phyloP scores from a whole-genome alignment of 1,139 yeast species.

The Blastobotrys elegans region DNA sequence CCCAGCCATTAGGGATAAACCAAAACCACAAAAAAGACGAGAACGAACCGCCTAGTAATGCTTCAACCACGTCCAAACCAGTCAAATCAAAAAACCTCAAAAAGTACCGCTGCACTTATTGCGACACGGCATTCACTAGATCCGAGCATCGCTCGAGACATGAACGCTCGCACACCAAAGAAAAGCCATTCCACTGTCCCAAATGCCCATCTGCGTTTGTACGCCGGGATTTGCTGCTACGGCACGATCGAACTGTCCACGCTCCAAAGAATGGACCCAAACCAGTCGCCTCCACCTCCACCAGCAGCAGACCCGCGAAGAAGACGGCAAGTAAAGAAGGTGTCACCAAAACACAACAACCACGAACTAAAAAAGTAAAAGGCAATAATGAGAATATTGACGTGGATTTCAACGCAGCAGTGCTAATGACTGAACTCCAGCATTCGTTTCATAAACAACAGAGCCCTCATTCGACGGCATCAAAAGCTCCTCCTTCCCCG shows the following conservation, averaged over 20 bases:
- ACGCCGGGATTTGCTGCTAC: conserved; percentile 64
- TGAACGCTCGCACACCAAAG: conserved; percentile 79
- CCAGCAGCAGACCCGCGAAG: background rate
- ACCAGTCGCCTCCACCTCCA: background rate
- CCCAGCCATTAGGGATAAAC: background rate
- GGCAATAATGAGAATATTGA: conserved; percentile 11
- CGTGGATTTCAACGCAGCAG: conserved; percentile 27
- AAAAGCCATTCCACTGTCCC: conserved; percentile 72
- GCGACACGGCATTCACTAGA: conserved; percentile 75
- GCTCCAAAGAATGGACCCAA: conserved; percentile 19
- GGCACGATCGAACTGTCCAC: conserved; percentile 79
- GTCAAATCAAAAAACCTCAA: conserved; percentile 18
- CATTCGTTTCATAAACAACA: conserved; percentile 20
- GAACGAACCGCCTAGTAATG: background rate
- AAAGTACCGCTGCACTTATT: conserved; percentile 71
- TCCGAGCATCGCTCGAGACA: conserved; percentile 81
- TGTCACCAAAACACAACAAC: background rate
- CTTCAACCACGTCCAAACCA: background rate
- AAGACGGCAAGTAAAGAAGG: background rate
- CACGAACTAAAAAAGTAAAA: background rate
- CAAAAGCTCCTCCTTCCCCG: conserved; percentile 12
- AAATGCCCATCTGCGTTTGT: conserved; percentile 72
- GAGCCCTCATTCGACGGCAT: conserved; percentile 1
- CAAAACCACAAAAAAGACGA: background rate
- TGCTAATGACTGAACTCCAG: conserved; percentile 31